Base-by-base conservation (phyloP, 371 early-diverging fungal genomes). In the Nematocida major region DNA sequence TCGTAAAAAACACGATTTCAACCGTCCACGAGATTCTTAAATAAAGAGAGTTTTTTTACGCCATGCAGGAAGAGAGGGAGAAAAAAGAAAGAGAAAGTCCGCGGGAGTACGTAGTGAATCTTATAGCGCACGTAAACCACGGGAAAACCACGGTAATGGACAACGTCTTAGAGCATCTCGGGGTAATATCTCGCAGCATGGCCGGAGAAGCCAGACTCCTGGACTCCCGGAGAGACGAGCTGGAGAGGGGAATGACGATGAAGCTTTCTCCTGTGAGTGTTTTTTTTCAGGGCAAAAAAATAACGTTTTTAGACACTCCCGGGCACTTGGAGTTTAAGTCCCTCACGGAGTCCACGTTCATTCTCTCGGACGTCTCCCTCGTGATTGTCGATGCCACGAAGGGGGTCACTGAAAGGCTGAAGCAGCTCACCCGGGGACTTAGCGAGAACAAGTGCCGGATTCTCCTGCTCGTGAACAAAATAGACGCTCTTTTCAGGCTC, bases 301-400 rank as follows among this genome's bases (percentile, higher is more conserved):
- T 80, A 51, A 67, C 78, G 18, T 81, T 99, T 59, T 95, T 99
- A 67, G 99, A 99, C 84, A 95, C 96, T 4, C 99, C 99, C 5
- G 99, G 99, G 7, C 99, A 99, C 81, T 92, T 97, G 40, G 99
- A 99, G 84, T 99, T 99, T 83, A 90, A 94, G 1, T 89, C 91
- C 32, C 93, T 97, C 79, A 95, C 97, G 15, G 91, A 92, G 3
- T 91, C 93, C 15, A 95, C 96, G 0, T 92, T 96, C 1, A 86
- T 94, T 48, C 84, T 99, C 0, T 92, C 93, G 48, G 99, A 99
- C 80, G 95, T 95, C 34, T 94, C 90, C 9, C 84, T 99, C 47
- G 90, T 99, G 0, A 81, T 99, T 45, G 92, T 99, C 3, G 99
- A 99, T 86, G 92, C 90, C 0, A 93, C 94, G 22, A 96, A 96